Base-by-base conservation (phyloP, 2,329 filamentous ascomycete species). In the Fusarium pseudonygamai region DNA sequence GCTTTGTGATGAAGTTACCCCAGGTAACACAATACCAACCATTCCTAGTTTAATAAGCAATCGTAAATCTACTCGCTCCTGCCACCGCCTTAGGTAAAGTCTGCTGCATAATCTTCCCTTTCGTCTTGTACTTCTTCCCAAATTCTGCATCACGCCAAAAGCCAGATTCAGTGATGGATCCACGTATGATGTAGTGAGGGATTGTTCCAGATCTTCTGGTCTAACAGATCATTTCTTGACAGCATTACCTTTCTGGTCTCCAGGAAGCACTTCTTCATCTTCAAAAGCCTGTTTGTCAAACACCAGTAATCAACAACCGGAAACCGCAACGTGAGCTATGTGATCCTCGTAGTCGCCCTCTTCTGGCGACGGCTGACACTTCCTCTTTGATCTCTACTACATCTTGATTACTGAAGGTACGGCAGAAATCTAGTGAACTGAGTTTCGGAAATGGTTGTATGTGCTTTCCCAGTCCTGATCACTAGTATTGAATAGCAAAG, bases 61-160 rank as follows among this genome's bases (percentile, higher is more conserved):
- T n/a, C n/a, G 8, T 22, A 7, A 3, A 0, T 12, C n/a, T 10
- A 18, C 18, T 15, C 16, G 14, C n/a, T 20, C n/a, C 4, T 0
- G 13, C 20, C 37, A 30, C 40, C 0, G 20, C 20, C 26, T 11
- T 6, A 2, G 26, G 50, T 14, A 59, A 12, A 18, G 40, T 12
- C 4, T 10, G 6, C 3, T 7, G n/a, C 50, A 50, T 66, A 3
- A 45, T 20, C 8, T 24, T 13, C 0, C 42, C 37, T 42, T 20
- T 12, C 15, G 18, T 14, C 5, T 49, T 49, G 8, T 43, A 49
- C 22, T 57, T 43, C 22, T 65, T 14, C 7, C 30, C 26, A 6
- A 58, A 22, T 7, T 32, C 43, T 5, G 12, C 49, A 14, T 49
- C 26, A 3, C 18, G 12, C 49, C 22, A 65, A 15, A 26, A 22